Evolutionary conservation across 73 alveolate species (phyloP).

Genomic region (Symbiodinium pilosum): DNA sequence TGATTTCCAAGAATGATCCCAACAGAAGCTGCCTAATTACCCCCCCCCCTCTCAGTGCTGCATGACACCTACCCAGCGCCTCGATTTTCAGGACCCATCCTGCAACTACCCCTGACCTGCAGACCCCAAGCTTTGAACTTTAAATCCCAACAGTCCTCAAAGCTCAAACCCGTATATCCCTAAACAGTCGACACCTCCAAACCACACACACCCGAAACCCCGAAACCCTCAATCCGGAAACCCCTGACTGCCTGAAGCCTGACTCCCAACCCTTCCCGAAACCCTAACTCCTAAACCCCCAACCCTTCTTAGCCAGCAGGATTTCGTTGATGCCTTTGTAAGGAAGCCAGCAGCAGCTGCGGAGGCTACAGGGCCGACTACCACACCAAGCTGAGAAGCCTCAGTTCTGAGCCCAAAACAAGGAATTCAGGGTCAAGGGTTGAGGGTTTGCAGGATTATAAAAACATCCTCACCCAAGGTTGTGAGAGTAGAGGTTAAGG

Average conservation of each 20-base stretch:
- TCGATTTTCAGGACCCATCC: too few species aligned
- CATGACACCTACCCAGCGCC: too few species aligned
- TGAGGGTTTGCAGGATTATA: neutral
- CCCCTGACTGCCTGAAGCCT: neutral
- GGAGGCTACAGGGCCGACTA: slow-evolving; percentile 73
- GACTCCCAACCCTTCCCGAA: neutral
- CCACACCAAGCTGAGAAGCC: slow-evolving; percentile 85
- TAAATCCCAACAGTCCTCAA: neutral
- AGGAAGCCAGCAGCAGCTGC: slow-evolving; percentile 30
- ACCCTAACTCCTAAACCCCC: neutral
- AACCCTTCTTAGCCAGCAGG: neutral
- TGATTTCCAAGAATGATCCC: too few species aligned
- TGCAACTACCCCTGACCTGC: neutral
- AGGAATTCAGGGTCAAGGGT: neutral
- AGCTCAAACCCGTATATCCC: neutral
- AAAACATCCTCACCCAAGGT: too few species aligned
- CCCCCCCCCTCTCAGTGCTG: too few species aligned
- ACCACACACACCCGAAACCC: neutral
- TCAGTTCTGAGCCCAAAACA: neutral
- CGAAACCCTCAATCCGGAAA: neutral
- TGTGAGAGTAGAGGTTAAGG: too few species aligned
- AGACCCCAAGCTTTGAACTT: neutral
- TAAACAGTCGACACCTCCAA: neutral
- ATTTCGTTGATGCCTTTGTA: slow-evolving; percentile 45
- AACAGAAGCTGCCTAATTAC: too few species aligned